Evolutionary conservation across 306 rosid species (phyloP), one percentile per base, ranked within the genome.

Genomic region (Vachellia collinsii): DNA sequence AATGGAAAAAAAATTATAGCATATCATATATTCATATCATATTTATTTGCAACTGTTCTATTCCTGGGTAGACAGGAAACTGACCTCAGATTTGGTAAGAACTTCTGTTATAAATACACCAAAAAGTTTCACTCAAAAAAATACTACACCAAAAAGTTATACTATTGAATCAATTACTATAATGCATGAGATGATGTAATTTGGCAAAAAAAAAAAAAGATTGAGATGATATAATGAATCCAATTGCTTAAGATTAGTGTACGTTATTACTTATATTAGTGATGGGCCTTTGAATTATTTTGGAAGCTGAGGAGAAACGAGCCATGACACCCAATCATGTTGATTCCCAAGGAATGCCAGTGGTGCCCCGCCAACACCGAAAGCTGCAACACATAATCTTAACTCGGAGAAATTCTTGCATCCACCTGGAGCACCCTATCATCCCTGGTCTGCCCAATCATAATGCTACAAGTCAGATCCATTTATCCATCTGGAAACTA

Each of bases 21-120:
- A 29, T 29, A 29, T 29, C 34, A 29, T 29, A 29, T 29, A 29
- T 29, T 29, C 34, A 29, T 29, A 25, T 43, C 76, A 78, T 43
- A 58, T 58, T 68, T 75, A 44, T 68, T 67, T 58, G 16, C 16
- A 59, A 82, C 42, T 77, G 51, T 25, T 62, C 19, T 11, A 4
- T 34, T 62, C 25, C 38, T 59, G 71, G 71, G 43, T 17, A 16
- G 25, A 63, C 69, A 66, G 19, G 10, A 54, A n/a, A 50, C n/a
- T 50, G 56, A 50, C n/a, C 56, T 14, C 56, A 13, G n/a, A 6
- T 16, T 50, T 48, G n/a, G 10, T 10, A 25, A 25, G 38, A 61
- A 11, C 3, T 29, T 29, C 34, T 29, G 34, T 29, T 2, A 29
- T 0, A 29, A 29, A 29, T 59, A 9, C 14, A 9, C 65, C 37